phyloP scores from a whole-genome alignment of 768 basidiomycete species.

The Suillus cothurnatus region DNA sequence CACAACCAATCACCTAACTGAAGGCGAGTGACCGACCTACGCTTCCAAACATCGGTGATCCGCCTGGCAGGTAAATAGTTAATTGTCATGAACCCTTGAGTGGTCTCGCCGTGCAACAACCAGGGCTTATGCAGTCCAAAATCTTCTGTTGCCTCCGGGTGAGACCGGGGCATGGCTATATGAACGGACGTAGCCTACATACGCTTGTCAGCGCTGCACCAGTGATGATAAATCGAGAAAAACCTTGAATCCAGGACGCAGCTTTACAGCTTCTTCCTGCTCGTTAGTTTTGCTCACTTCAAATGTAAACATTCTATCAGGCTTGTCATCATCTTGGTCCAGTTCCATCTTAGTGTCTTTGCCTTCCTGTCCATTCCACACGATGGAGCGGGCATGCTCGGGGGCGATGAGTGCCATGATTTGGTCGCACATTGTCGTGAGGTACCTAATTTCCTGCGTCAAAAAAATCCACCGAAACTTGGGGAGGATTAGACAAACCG shows the following conservation, averaged over 20 bases:
- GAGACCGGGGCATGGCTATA: conserved; percentile 16
- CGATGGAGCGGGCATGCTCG: conserved; percentile 45
- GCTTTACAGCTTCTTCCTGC: conserved; percentile 51
- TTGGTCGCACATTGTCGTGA: conserved; percentile 62
- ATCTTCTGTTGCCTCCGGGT: conserved; percentile 14
- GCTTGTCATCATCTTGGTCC: conserved; percentile 41
- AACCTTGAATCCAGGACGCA: conserved; percentile 50
- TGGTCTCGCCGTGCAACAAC: conserved; percentile 42
- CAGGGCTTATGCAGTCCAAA: conserved; percentile 22
- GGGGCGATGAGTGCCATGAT: conserved; percentile 51
- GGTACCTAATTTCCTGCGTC: conserved; percentile 43
- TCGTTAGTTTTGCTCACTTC: conserved; percentile 58
- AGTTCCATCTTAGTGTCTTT: conserved; percentile 21
- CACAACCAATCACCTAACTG: conserved; percentile 25
- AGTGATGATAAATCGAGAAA: not conserved
- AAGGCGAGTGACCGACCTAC: conserved; percentile 1
- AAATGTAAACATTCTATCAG: conserved; percentile 53
- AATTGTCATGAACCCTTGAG: conserved; percentile 42
- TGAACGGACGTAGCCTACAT: conserved; percentile 16
- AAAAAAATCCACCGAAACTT: not conserved
- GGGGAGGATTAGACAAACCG: conserved; percentile 38
- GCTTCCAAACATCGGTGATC: conserved; percentile 3
- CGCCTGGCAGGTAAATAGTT: conserved; percentile 20
- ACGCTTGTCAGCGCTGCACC: not conserved
- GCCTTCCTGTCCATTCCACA: conserved; percentile 42